Percentiles rank a stretch among this genome's conserved stretches.
Conservation (phyloP, 2,329 filamentous ascomycete species). For the Pezicula neosporulosa region DNA sequence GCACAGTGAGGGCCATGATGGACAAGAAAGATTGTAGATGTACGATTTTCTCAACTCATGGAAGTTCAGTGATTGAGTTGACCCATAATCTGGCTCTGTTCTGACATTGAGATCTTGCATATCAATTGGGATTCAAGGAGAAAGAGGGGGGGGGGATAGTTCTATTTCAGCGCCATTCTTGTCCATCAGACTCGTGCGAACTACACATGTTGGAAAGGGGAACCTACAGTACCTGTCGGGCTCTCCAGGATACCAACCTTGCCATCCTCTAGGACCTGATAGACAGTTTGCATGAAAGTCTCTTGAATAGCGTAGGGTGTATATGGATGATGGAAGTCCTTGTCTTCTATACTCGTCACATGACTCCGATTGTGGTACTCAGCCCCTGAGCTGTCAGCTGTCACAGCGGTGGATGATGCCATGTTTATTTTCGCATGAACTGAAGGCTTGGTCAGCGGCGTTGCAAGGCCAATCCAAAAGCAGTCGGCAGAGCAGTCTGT, state of each 20-base stretch:
- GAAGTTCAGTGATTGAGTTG: no score
- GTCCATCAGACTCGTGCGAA: neutral
- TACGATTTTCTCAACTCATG: no score
- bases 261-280: constrained; percentile 61
- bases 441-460: neutral
- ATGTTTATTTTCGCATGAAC: no score
- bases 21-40: no score
- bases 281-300: constrained; percentile 67
- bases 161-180: no score
- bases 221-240: constrained; percentile 55
- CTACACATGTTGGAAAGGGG: neutral
- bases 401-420: neutral
- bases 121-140: no score
- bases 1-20: no score
- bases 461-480: neutral
- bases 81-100: no score
- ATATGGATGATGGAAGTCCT: constrained; percentile 66
- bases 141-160: no score
- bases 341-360: neutral
- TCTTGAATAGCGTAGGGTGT: constrained; percentile 68
- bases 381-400: neutral
- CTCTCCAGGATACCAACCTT: constrained; percentile 72
- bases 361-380: neutral
- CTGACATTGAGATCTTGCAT: no score
- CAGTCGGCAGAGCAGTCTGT: neutral